Evolutionary conservation across 2,329 filamentous ascomycete species (phyloP).

Genomic region (Verticillium nonalfalfae): DNA sequence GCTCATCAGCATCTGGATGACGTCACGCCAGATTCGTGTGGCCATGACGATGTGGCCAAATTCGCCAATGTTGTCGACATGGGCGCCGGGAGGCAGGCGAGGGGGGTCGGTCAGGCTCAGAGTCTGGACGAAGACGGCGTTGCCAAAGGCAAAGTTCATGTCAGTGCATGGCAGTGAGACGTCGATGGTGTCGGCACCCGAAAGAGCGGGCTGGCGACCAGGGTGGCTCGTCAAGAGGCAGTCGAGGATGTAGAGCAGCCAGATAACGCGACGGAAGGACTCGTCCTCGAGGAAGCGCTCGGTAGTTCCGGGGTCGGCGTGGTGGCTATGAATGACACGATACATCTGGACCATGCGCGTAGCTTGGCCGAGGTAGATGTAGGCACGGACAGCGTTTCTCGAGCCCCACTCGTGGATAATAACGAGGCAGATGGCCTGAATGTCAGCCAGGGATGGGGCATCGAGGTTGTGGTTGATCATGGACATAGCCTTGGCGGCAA

Average conservation of each 20-base stretch:
- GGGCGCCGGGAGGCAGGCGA: conserved; percentile 27
- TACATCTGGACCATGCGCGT: conserved; percentile 62
- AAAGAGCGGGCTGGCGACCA: conserved; percentile 50
- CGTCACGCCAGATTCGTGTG: conserved; percentile 55
- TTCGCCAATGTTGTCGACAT: conserved; percentile 49
- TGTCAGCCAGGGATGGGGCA: conserved; percentile 53
- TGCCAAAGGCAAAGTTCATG: conserved; percentile 58
- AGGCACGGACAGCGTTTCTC: conserved; percentile 54
- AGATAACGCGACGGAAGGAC: conserved; percentile 54
- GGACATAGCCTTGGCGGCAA: conserved; percentile 50
- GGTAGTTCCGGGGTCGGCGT: conserved; percentile 38
- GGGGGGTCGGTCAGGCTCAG: conserved; percentile 34
- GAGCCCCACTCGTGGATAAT: conserved; percentile 59
- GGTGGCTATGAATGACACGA: conserved; percentile 50
- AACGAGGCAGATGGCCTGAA: conserved; percentile 54
- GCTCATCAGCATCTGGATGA: conserved; percentile 54
- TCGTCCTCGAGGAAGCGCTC: conserved; percentile 57
- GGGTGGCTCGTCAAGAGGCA: conserved; percentile 57
- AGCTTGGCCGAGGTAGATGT: conserved; percentile 57
- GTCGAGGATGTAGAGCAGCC: conserved; percentile 58
- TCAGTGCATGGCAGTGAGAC: conserved; percentile 53
- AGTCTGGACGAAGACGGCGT: conserved; percentile 53
- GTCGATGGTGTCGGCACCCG: conserved; percentile 46
- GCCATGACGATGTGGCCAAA: conserved; percentile 57
- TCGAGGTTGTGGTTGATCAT: conserved; percentile 53